Conservation (phyloP, 352 stramenopile species). For the Pythium insidiosum region DNA sequence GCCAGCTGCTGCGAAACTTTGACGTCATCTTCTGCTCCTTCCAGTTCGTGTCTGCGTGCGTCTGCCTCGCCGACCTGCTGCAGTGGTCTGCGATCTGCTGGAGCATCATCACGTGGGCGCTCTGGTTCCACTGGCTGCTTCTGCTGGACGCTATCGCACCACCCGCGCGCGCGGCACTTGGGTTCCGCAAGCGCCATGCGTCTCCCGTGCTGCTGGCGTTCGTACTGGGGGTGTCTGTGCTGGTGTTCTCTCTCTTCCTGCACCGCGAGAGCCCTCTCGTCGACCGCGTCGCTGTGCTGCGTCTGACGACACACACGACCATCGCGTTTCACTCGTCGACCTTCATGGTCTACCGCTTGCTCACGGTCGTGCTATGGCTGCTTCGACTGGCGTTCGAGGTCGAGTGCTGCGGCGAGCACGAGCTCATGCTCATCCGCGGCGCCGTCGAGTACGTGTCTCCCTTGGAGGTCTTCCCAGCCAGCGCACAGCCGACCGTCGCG, state of each 20-base stretch:
- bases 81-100: conserved; percentile 14
- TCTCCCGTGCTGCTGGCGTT: conserved; percentile 9
- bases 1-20: conserved; percentile 8
- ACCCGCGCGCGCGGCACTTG: conserved; percentile 4
- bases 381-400: conserved; percentile 26
- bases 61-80: conserved; percentile 15
- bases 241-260: neutral
- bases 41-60: conserved; percentile 6
- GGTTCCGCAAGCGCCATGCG: conserved; percentile 11
- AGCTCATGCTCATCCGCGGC: conserved; percentile 30
- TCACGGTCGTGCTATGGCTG: conserved; percentile 38
- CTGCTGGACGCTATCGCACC: conserved; percentile 11
- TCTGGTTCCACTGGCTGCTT: conserved; percentile 19
- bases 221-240: neutral
- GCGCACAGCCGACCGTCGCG: too few relatives aligned
- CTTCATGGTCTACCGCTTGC: conserved; percentile 28
- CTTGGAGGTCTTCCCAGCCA: conserved; percentile 41
- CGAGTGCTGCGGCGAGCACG: conserved; percentile 17
- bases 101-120: conserved; percentile 5
- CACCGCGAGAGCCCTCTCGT: neutral
- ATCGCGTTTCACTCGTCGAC: conserved; percentile 26
- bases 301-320: neutral
- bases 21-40: conserved; percentile 14
- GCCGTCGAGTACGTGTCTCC: conserved; percentile 34
- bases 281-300: neutral